Evolutionary conservation across 1,284 basidiomycete genomes (phyloP).

Genomic region (Cryptococcus sp.): DNA sequence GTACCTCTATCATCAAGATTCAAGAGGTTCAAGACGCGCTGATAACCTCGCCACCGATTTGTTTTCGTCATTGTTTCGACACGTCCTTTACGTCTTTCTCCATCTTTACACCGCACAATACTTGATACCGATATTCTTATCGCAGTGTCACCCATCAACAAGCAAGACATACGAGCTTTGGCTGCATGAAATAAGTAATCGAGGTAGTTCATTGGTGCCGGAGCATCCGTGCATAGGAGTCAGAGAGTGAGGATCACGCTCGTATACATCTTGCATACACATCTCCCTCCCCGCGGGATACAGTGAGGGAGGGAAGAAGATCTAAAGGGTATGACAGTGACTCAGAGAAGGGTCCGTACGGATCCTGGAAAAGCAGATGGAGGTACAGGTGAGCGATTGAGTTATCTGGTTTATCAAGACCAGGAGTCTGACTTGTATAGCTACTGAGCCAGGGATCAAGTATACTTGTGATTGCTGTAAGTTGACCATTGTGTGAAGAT

Average conservation of each 20-base stretch:
- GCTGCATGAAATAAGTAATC: no score
- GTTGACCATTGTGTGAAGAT: constrained; percentile 4
- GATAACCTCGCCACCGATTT: not conserved
- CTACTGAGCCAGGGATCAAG: constrained; percentile 45
- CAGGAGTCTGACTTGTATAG: constrained; percentile 14
- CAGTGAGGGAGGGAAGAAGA: constrained; percentile 6
- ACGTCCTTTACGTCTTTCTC: no score
- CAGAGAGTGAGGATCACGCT: no score
- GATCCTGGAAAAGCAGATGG: constrained; percentile 37
- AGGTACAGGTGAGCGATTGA: constrained; percentile 28
- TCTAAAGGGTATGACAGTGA: constrained; percentile 38
- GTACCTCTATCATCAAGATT: not conserved
- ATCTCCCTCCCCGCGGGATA: not conserved
- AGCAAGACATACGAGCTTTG: no score
- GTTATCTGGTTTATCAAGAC: not conserved
- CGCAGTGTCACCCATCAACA: not conserved
- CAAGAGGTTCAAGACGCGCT: not conserved
- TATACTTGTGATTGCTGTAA: constrained; percentile 48
- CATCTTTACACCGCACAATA: no score
- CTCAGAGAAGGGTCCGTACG: constrained; percentile 37
- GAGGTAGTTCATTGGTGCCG: no score
- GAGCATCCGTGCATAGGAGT: no score
- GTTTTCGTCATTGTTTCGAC: not conserved
- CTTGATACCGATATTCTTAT: not conserved
- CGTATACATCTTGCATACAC: no score